Evolutionary conservation across 2,329 filamentous ascomycete genomes (phyloP).

Genomic region (Cladobotryum protrusum): DNA sequence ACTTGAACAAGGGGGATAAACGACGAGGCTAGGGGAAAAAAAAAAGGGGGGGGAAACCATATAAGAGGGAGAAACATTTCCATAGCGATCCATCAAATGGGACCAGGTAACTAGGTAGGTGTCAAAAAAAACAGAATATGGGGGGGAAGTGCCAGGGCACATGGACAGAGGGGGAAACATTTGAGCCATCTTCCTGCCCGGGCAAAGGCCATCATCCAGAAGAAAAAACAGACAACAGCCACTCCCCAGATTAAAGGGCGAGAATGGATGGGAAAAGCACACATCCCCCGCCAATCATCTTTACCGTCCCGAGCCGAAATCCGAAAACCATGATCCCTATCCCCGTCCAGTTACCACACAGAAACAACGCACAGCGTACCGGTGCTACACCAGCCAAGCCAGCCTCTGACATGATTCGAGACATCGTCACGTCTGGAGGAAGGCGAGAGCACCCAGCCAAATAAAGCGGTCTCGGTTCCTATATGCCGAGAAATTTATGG

Average conservation of each 20-base stretch:
- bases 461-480: slow-evolving; percentile 29
- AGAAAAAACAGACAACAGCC: slow-evolving; percentile 23
- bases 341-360: slow-evolving; percentile 26
- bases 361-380: slow-evolving; percentile 30
- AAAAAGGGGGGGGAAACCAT: slow-evolving; percentile 16
- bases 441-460: slow-evolving; percentile 19
- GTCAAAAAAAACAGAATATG: slow-evolving; percentile 7
- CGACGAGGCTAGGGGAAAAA: slow-evolving; percentile 16
- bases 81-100: slow-evolving; percentile 22
- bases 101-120: slow-evolving; percentile 14
- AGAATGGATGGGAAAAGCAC: slow-evolving; percentile 1
- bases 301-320: slow-evolving; percentile 11
- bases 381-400: slow-evolving; percentile 29
- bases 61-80: slow-evolving; percentile 25
- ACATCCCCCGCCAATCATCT: slow-evolving; percentile 9
- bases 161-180: slow-evolving; percentile 2
- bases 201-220: slow-evolving; percentile 8
- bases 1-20: slow-evolving; percentile 10
- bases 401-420: slow-evolving; percentile 24
- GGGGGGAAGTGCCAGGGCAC: slow-evolving; percentile 8
- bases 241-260: slow-evolving; percentile 3
- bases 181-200: not conserved
- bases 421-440: slow-evolving; percentile 14
- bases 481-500: slow-evolving; percentile 32
- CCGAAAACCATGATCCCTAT: slow-evolving; percentile 31